phyloP scores from a whole-genome alignment of 768 basidiomycete genomes.

The Pisolithus orientalis region DNA sequence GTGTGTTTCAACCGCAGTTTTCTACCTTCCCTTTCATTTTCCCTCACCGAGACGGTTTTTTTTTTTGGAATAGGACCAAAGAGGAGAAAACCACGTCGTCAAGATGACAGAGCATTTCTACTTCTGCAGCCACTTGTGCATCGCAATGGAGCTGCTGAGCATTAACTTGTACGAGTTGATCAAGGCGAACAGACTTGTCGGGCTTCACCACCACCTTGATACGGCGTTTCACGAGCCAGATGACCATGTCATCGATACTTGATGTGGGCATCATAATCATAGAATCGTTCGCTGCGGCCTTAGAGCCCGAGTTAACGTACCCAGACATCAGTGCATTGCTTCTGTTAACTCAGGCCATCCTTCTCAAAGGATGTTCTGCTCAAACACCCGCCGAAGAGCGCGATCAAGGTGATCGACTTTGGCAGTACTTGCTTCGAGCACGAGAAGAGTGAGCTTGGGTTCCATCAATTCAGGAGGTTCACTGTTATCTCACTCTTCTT shows the following conservation, averaged over 20 bases:
- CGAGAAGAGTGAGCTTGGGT: constrained; percentile 79
- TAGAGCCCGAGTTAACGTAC: constrained; percentile 83
- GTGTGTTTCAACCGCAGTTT: constrained; percentile 24
- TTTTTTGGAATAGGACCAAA: constrained; percentile 71
- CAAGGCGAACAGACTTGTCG: constrained; percentile 96
- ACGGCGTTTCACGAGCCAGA: constrained; percentile 93
- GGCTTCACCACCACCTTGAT: constrained; percentile 97
- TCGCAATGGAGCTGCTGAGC: constrained; percentile 95
- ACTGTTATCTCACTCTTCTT: constrained; percentile 5
- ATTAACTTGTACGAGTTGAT: constrained; percentile 99
- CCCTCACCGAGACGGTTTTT: background rate
- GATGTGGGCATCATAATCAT: constrained; percentile 95
- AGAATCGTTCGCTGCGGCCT: constrained; percentile 98
- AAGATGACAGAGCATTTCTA: constrained; percentile 99
- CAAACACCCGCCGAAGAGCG: constrained; percentile 92
- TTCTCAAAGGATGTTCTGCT: constrained; percentile 81
- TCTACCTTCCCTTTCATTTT: too few relatives aligned
- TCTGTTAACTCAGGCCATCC: constrained; percentile 1
- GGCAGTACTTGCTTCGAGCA: constrained; percentile 98
- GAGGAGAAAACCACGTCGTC: constrained; percentile 95
- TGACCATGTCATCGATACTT: constrained; percentile 86
- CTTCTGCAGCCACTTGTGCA: constrained; percentile 95
- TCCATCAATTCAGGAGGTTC: background rate
- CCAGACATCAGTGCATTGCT: background rate
- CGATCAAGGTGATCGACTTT: constrained; percentile 98